Evolutionary conservation across 1,284 basidiomycete genomes (phyloP), one percentile per base, ranked within the genome.

Genomic region (Pseudozyma pruni): DNA sequence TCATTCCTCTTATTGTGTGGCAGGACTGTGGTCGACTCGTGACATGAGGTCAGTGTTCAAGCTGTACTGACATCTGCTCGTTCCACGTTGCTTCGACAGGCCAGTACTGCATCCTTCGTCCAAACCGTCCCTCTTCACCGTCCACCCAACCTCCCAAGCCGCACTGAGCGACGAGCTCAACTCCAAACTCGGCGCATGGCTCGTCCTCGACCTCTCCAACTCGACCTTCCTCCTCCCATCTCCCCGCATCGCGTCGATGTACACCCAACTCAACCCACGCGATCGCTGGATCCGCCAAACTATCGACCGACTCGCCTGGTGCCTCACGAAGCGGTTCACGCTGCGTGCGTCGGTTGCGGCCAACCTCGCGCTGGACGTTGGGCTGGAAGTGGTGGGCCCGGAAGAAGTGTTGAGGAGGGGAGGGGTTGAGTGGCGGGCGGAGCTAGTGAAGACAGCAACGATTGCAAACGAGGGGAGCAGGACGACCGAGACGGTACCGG

Each of bases 351-450:
- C 45, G 1, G 37, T 63, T 4, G 43, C 54, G 10, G 62, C 63
- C 9, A 35, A 67, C 17, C 20, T 62, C 17, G 62, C 60, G n/a
- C n/a, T 61, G 17, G 59, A 68, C 1, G 50, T 68, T 16, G 25
- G 23, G 10, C n/a, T 72, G 59, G 39, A 56, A 11, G 10, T 63
- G 11, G 11, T 56, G 48, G 52, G 34, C 0, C 59, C 64, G 6
- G 70, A 72, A 37, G 46, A 56, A 34, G 63, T 62, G 14, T 48
- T 72, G 23, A 14, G 29, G 13, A n/a, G 20, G 5, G 69, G 69
- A 16, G 63, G 63, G 16, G 63, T 72, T 0, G 59, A 62, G 38
- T 72, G 69, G 69, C 39, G 59, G 35, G 69, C 69, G 1, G 51
- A 67, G 19, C 27, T 62, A 34, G 63, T 72, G 8, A 55, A 66